Base-by-base conservation (phyloP, 371 early-diverging fungal species). In the Syncephalastrum contaminatum region DNA sequence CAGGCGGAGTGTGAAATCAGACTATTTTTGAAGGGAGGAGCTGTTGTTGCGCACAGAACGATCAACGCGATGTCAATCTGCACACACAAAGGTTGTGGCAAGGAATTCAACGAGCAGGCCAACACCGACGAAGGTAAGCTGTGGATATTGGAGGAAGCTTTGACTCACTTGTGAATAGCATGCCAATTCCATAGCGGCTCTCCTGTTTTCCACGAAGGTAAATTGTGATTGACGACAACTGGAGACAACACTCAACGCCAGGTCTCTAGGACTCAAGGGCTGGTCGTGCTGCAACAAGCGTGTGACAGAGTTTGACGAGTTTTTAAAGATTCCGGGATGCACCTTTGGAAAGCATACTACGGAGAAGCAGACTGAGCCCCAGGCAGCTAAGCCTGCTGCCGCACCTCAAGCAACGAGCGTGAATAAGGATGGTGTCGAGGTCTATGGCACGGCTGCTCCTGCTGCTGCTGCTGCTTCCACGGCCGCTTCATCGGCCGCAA, bases 281-380 rank as follows among this genome's bases (percentile, higher is more conserved):
- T 97, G 96, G 95, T 84, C 86, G 46, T 97, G 98, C 78, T 97
- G 98, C 78, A 75, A 84, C n/a, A 94, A 94, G 58, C 82, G 91
- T 42, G 96, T 93, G 49, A 72, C 74, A 39, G 88, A 90, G 49
- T 97, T 97, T 64, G 93, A 97, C 68, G 94, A 92, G 51, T 96
- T 97, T 70, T 75, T 96, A 51, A 83, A 88, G 54, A 89, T 95
- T 53, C 78, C 84, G 21, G 93, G 93, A 16, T 93, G 93, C 69
- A 72, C 80, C 21, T 61, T 70, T 47, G 91, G 90, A 20, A 62
- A 69, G 16, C 92, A 93, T 62, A 75, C 86, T 4, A 75, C 69
- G 46, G 81, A 80, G 53, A 72, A 72, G 39, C 76, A 73, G 41
- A 79, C 70, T 27, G 75, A 66, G 7, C 63, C 61, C 48, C 56